Conservation (phyloP, 1,139 yeast species). For the Kodamaea ohmeri region DNA sequence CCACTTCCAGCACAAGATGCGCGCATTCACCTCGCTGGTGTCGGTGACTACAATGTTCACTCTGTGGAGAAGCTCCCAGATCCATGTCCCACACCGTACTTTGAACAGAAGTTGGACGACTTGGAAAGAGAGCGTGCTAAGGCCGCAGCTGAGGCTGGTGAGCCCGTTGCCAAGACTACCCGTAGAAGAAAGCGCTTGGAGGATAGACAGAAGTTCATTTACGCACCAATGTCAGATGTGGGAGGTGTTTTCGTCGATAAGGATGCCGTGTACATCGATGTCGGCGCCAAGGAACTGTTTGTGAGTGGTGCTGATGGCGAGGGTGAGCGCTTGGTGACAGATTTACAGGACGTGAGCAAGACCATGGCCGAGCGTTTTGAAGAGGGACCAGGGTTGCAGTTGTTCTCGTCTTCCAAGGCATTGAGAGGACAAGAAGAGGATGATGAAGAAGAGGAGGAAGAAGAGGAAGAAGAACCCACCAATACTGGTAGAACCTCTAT, state of each 20-base stretch:
- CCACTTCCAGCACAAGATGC: slow-evolving; percentile 74
- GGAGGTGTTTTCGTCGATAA: slow-evolving; percentile 96
- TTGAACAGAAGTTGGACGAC: slow-evolving; percentile 81
- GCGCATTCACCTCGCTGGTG: slow-evolving; percentile 90
- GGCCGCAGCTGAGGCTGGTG: slow-evolving; percentile 60
- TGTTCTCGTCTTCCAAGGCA: slow-evolving; percentile 61
- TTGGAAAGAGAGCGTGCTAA: slow-evolving; percentile 67
- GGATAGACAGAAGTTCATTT: slow-evolving; percentile 88
- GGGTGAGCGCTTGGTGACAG: slow-evolving; percentile 76
- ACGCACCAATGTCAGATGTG: slow-evolving; percentile 99
- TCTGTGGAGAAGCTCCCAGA: slow-evolving; percentile 89
- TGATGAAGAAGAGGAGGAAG: slow-evolving; percentile 34
- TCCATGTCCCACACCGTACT: slow-evolving; percentile 97
- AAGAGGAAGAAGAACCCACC: slow-evolving; percentile 21
- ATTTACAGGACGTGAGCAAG: slow-evolving; percentile 66
- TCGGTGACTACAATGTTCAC: slow-evolving; percentile 80
- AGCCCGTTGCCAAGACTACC: slow-evolving; percentile 48
- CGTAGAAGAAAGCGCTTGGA: slow-evolving; percentile 87
- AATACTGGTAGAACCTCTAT: slow-evolving; percentile 57
- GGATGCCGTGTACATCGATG: slow-evolving; percentile 95
- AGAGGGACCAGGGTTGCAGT: slow-evolving; percentile 68
- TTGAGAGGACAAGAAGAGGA: slow-evolving; percentile 40
- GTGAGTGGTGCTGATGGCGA: slow-evolving; percentile 73
- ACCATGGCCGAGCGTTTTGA: slow-evolving; percentile 60
- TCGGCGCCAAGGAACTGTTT: slow-evolving; percentile 62